Conservation (phyloP, 768 basidiomycete genomes). For the Paxillus ammoniavirescens region DNA sequence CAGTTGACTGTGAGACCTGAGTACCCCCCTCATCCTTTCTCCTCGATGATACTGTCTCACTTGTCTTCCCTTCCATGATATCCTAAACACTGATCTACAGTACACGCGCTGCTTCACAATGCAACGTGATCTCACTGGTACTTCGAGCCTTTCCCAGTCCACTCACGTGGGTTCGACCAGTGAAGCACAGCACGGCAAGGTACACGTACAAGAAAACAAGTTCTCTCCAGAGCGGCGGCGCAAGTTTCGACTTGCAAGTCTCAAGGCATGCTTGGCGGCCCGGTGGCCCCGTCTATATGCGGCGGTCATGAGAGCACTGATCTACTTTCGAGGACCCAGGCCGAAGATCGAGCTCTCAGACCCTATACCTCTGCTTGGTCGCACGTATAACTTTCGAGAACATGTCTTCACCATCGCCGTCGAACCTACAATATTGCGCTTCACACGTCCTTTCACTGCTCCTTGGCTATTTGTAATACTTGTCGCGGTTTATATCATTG, state of each 20-base stretch:
- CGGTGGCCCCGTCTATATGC: constrained; percentile 20
- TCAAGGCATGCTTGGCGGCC: constrained; percentile 9
- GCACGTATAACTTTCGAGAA: constrained; percentile 40
- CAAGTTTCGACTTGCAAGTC: constrained; percentile 1
- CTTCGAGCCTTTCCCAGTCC: constrained; percentile 11
- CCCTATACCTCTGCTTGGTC: constrained; percentile 53
- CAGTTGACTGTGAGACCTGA: no score
- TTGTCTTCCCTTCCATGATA: not conserved
- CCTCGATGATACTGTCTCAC: not conserved
- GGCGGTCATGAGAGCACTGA: constrained; percentile 2
- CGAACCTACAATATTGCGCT: constrained; percentile 51
- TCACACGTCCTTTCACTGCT: constrained; percentile 51
- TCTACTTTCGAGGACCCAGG: constrained; percentile 58
- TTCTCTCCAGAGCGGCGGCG: not conserved
- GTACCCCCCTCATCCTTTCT: not conserved
- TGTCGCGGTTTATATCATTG: constrained; percentile 62
- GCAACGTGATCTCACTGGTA: constrained; percentile 4
- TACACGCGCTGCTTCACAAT: constrained; percentile 5
- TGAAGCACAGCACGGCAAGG: constrained; percentile 3
- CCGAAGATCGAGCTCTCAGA: constrained; percentile 55
- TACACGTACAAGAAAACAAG: constrained; percentile 2
- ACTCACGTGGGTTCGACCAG: constrained; percentile 7
- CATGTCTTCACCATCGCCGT: constrained; percentile 42
- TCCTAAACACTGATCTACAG: not conserved
- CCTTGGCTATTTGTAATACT: constrained; percentile 57